These are phyloP conservation scores for Eimeria tenella DNA, from an alignment of 169 alveolate species.

Conservation along the genomic window DNA sequence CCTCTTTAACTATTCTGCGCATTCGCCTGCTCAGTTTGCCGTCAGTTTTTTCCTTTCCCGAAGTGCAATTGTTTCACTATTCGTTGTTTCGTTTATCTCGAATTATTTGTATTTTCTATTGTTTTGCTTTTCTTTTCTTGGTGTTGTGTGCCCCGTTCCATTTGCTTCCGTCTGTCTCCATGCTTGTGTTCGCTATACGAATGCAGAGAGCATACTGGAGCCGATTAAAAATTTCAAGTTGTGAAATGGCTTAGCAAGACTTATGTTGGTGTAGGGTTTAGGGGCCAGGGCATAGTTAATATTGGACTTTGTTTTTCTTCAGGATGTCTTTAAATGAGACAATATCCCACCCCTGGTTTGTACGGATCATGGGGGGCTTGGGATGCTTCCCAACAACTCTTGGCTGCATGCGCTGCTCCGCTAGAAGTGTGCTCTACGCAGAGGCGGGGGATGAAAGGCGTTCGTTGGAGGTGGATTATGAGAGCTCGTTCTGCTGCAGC, in stretches of 20 bases:
- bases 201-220: neutral
- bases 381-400: neutral
- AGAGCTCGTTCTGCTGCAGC: conserved; percentile 23
- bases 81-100: neutral
- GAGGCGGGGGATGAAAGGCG: conserved; percentile 5
- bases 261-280: too few species aligned
- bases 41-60: too few species aligned
- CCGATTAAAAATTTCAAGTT: neutral
- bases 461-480: neutral
- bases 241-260: neutral
- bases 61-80: too few species aligned
- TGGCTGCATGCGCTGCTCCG: conserved; percentile 13
- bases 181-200: neutral
- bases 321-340: conserved; percentile 64
- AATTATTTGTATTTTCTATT: neutral
- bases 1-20: too few species aligned
- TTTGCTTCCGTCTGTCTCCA: neutral
- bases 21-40: too few species aligned
- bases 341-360: conserved; percentile 67
- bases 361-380: conserved; percentile 50
- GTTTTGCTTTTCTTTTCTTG: neutral
- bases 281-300: neutral
- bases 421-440: neutral
- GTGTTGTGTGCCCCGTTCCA: neutral
- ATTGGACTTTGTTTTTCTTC: neutral